Conservation (phyloP, 1,284 basidiomycete genomes). For the Exobasidium rhododendri region DNA sequence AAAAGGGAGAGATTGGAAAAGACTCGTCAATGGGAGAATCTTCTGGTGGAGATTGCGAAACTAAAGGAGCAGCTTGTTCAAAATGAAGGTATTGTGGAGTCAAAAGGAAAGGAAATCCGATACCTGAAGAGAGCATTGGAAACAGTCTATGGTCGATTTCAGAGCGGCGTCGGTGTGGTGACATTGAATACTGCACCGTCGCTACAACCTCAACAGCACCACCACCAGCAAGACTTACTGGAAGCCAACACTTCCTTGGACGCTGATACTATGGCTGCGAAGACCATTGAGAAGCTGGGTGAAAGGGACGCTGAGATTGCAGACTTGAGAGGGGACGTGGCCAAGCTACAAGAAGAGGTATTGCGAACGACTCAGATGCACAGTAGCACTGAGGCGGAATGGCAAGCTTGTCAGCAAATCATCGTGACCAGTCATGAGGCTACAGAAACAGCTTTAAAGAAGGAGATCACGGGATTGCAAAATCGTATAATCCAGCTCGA, state of each 20-base stretch:
- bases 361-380: slow-evolving; percentile 8
- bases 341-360: slow-evolving; percentile 38
- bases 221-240: slow-evolving; percentile 16
- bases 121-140: slow-evolving; percentile 79
- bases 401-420: not conserved
- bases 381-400: slow-evolving; percentile 18
- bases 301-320: slow-evolving; percentile 70
- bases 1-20: slow-evolving; percentile 75
- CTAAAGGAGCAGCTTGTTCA: slow-evolving; percentile 67
- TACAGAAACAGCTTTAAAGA: not conserved
- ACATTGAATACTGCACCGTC: slow-evolving; percentile 24
- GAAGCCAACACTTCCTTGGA: slow-evolving; percentile 56
- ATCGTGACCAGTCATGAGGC: not conserved
- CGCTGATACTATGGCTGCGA: slow-evolving; percentile 67
- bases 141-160: slow-evolving; percentile 74
- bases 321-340: slow-evolving; percentile 34
- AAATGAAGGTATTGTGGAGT: slow-evolving; percentile 59
- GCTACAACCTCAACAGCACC: not conserved
- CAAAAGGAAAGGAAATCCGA: slow-evolving; percentile 70
- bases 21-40: slow-evolving; percentile 72
- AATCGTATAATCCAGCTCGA: slow-evolving; percentile 27
- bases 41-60: slow-evolving; percentile 73
- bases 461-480: slow-evolving; percentile 19
- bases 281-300: slow-evolving; percentile 68
- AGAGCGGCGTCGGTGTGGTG: slow-evolving; percentile 42